A percentile compares a stretch with the other conserved stretches of the same genome.
These are phyloP conservation scores for Hypericum perforatum DNA, from an alignment of 345 rosid genomes.

Conservation along the genomic window DNA sequence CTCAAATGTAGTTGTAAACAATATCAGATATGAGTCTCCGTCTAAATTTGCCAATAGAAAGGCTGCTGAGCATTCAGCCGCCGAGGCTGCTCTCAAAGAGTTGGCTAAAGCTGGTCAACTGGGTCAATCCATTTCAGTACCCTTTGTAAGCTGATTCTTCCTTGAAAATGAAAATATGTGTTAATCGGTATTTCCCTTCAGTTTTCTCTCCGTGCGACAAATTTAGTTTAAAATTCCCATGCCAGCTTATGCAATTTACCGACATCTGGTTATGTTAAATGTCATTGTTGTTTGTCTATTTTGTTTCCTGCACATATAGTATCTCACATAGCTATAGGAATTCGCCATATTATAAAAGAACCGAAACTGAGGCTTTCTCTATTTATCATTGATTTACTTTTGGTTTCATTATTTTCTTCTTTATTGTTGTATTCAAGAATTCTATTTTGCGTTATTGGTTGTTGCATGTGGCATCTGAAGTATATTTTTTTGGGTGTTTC, in stretches of 20 bases:
- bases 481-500: slow-evolving; percentile 10
- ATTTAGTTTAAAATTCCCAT: background rate
- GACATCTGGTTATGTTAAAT: too few relatives aligned
- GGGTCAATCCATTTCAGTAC: slow-evolving; percentile 42
- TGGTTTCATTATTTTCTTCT: background rate
- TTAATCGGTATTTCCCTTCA: background rate
- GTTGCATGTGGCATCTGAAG: background rate
- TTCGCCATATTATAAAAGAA: too few relatives aligned
- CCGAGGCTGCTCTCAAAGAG: slow-evolving; percentile 73
- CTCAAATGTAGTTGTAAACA: slow-evolving; percentile 55
- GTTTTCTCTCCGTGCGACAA: background rate
- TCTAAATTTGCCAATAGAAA: slow-evolving; percentile 83
- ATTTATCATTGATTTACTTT: too few relatives aligned
- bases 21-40: slow-evolving; percentile 59
- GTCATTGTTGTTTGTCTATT: too few relatives aligned
- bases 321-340: too few relatives aligned
- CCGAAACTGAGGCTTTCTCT: too few relatives aligned
- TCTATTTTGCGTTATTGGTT: background rate
- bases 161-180: background rate
- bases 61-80: slow-evolving; percentile 97
- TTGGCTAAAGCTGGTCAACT: slow-evolving; percentile 51
- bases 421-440: background rate
- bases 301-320: too few relatives aligned
- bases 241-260: too few relatives aligned
- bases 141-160: slow-evolving; percentile 51